Conservation (phyloP, 2,329 filamentous ascomycete species). For the Trichoderma aggressivum region DNA sequence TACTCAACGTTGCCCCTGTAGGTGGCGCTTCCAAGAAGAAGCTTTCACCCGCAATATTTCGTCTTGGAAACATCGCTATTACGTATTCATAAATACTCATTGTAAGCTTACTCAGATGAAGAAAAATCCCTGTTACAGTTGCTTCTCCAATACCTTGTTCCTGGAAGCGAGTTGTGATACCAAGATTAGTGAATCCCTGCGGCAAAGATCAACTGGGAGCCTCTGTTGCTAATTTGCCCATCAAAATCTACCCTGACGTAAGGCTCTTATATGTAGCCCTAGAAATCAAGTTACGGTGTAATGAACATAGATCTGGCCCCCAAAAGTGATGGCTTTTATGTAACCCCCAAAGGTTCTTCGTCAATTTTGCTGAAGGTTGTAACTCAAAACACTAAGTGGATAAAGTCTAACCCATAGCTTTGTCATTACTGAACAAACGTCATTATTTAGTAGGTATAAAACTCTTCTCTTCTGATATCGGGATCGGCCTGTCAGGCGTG, state of each 20-base stretch:
- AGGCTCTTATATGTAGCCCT: neutral
- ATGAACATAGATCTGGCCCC: neutral
- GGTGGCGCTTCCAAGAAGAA: neutral
- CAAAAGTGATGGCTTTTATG: neutral
- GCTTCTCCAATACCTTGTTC: neutral
- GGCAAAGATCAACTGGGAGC: neutral
- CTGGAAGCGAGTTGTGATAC: neutral
- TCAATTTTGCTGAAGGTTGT: neutral
- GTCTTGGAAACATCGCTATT: neutral
- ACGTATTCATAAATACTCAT: neutral
- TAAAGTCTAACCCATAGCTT: neutral
- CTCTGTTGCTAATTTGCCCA: neutral
- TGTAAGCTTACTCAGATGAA: neutral
- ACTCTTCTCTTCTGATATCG: neutral
- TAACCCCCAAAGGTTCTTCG: neutral
- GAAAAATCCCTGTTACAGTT: neutral
- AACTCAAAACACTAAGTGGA: neutral
- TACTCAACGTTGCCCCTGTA: neutral
- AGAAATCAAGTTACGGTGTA: neutral
- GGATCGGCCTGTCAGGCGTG: neutral
- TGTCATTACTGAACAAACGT: neutral
- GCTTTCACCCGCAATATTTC: neutral
- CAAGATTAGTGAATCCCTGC: neutral
- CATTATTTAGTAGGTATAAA: neutral
- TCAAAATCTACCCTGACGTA: neutral